These are phyloP conservation scores for Oemleria cerasiformis DNA, from an alignment of 306 rosid genomes.

Conservation along the genomic window DNA sequence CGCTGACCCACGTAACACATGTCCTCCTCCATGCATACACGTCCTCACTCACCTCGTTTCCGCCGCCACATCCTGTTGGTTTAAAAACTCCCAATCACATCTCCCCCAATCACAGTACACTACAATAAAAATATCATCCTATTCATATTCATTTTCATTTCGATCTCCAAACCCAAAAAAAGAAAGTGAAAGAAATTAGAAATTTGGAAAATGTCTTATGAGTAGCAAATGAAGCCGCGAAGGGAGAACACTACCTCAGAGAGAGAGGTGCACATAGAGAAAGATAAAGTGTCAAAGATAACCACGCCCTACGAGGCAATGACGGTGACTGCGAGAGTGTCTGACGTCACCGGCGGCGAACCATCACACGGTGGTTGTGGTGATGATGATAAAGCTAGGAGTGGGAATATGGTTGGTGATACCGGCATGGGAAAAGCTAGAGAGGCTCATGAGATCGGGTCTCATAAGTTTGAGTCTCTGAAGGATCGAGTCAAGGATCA, in stretches of 20 bases:
- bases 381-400: not conserved
- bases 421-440: conserved; percentile 19
- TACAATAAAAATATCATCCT: too few relatives aligned
- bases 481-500: conserved; percentile 27
- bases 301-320: conserved; percentile 56
- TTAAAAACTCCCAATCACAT: too few relatives aligned
- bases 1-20: too few relatives aligned
- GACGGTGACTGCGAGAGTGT: conserved; percentile 21
- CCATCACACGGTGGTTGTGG: not conserved
- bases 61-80: too few relatives aligned
- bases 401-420: not conserved
- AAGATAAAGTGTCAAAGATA: conserved; percentile 51
- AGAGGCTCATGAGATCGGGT: conserved; percentile 21
- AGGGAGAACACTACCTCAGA: conserved; percentile 42
- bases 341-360: not conserved
- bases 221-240: conserved; percentile 42
- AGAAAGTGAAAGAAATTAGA: not conserved
- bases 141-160: too few relatives aligned
- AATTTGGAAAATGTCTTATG: conserved; percentile 47
- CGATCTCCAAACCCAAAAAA: not conserved
- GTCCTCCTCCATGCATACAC: too few relatives aligned
- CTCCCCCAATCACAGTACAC: too few relatives aligned
- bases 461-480: conserved; percentile 48
- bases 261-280: conserved; percentile 38
- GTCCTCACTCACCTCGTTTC: too few relatives aligned